Evolutionary conservation across 805 yeast species (phyloP), one percentile per base, ranked within the genome.

Genomic region (Starmerella ratchasimensis): DNA sequence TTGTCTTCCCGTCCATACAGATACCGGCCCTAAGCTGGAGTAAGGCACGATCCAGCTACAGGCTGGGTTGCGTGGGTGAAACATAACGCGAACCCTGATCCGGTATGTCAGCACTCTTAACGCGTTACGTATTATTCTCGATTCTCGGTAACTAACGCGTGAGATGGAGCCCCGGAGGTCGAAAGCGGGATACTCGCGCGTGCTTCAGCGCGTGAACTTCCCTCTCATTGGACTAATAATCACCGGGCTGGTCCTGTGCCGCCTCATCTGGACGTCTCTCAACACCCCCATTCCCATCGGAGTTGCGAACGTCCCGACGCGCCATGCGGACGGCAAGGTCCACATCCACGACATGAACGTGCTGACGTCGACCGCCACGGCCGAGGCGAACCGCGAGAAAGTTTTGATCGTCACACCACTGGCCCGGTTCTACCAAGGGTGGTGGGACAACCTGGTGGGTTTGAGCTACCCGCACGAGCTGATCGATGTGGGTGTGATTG

Each of bases 391-490:
- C 58, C 72, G 71, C 51, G 96, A 90, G 56, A 77, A 80, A 45
- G 81, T 90, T 16, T 66, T 90, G 55, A 73, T 90, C 40, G 67
- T 90, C 54, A 76, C 96, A 2, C 98, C 98, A 26, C 75, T 90
- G 72, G 78, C 93, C 31, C 71, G 75, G 47, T 90, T 90, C 56
- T 75, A 80, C 56, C 73, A 75, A 23, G 78, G 72, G 47, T 90
- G 84, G 63, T 90, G 97, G 97, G 71, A 71, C 27, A 90, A 90
- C 57, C 60, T 90, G 43, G 58, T 79, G 43, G 67, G 67, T 47
- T 62, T 90, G 50, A 63, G 74, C 16, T 90, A 90, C 57, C 96
- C 95, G 38, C 80, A 88, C 57, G 76, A 74, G 35, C 68, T 80
- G 44, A 68, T 88, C 35, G 93, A 86, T 50, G 65, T 90, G 36